Evolutionary conservation across 2,329 filamentous ascomycete genomes (phyloP).

Genomic region (Diaporthe sp.): DNA sequence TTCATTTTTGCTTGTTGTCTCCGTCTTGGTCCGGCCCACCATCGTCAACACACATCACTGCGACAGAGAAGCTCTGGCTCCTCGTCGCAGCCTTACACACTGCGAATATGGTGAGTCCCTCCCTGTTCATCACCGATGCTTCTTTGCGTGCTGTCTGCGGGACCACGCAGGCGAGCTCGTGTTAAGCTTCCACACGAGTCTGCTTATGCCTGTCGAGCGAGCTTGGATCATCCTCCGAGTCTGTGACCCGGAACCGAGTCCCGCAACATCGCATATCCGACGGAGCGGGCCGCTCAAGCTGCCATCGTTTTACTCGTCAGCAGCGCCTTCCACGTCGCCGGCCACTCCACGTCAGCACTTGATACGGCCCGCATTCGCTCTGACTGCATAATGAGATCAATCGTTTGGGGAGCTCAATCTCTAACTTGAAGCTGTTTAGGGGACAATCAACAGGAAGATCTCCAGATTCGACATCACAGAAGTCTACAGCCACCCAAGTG

Average conservation of each 20-base stretch:
- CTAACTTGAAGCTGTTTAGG: conserved; percentile 49
- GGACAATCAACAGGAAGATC: conserved; percentile 62
- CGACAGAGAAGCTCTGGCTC: conserved; percentile 35
- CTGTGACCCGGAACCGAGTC: conserved; percentile 10
- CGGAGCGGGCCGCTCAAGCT: conserved; percentile 35
- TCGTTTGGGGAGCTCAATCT: background rate
- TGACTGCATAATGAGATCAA: background rate
- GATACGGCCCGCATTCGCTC: background rate
- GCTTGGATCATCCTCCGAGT: conserved; percentile 25
- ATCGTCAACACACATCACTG: conserved; percentile 17
- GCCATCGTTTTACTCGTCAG: conserved; percentile 1
- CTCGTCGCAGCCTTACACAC: conserved; percentile 34
- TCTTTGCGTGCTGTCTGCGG: background rate
- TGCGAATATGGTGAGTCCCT: conserved; percentile 42
- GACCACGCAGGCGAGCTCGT: background rate
- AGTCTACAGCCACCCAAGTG: conserved; percentile 70
- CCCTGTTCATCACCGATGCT: background rate
- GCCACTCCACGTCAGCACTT: conserved; percentile 24
- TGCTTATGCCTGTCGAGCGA: background rate
- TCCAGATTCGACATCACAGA: conserved; percentile 70
- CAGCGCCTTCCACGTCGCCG: conserved; percentile 39
- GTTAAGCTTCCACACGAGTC: background rate
- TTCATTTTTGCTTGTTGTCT: background rate
- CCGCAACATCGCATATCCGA: conserved; percentile 25
- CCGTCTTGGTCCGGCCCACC: background rate